A percentile compares a stretch with the other conserved stretches of the same genome.
Evolutionary conservation across 176 grass and related monocot species (phyloP).

Genomic region (Triticum timopheevii): DNA sequence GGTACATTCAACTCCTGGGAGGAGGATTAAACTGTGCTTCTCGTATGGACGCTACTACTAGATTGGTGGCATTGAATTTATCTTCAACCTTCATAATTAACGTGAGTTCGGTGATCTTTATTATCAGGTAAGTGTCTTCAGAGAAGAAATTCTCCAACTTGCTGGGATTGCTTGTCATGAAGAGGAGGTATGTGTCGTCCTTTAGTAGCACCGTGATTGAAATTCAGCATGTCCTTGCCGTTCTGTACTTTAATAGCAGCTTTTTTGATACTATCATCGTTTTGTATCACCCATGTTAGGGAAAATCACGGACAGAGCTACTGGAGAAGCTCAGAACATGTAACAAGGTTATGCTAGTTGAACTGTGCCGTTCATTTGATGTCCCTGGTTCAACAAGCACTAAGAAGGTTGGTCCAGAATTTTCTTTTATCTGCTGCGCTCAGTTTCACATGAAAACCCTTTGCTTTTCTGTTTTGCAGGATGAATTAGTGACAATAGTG

Average conservation of each 20-base stretch:
- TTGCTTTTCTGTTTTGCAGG: slow-evolving; percentile 26
- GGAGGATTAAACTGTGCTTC: neutral
- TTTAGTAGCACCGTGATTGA: neutral
- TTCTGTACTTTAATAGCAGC: neutral
- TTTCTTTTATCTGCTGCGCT: slow-evolving; percentile 27
- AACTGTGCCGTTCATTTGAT: slow-evolving; percentile 42
- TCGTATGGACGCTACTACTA: neutral
- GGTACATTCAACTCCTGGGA: neutral
- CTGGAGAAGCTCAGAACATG: slow-evolving; percentile 39
- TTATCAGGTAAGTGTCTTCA: slow-evolving; percentile 38
- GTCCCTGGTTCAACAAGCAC: slow-evolving; percentile 36
- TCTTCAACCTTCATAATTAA: slow-evolving; percentile 1
- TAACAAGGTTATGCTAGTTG: slow-evolving; percentile 24
- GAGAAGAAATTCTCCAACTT: slow-evolving; percentile 45
- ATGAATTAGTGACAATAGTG: slow-evolving; percentile 37
- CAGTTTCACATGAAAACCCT: neutral
- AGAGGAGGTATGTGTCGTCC: slow-evolving; percentile 28
- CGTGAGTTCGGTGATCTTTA: neutral
- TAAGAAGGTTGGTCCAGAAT: slow-evolving; percentile 35
- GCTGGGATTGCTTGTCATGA: slow-evolving; percentile 19
- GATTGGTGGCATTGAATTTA: slow-evolving; percentile 1
- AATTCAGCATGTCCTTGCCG: neutral
- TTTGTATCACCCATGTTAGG: slow-evolving; percentile 31
- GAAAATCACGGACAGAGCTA: slow-evolving; percentile 33
- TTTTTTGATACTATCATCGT: slow-evolving; percentile 9